phyloP scores from a whole-genome alignment of 2,329 filamentous ascomycete genomes.

The Colletotrichum liriopes region DNA sequence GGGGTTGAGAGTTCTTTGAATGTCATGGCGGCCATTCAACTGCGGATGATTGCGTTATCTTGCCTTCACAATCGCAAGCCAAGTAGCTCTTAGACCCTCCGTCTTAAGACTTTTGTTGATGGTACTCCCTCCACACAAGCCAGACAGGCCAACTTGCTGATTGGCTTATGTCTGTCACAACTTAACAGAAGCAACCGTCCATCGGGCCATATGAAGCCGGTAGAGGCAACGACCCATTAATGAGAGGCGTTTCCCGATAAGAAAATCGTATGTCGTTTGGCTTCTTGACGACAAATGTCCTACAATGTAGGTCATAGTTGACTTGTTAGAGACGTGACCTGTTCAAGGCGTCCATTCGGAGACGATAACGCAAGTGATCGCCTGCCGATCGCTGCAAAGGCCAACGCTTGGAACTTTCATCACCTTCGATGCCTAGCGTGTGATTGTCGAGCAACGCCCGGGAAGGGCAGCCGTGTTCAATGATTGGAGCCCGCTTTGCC shows the following conservation, averaged over 20 bases:
- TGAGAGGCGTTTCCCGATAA: not conserved
- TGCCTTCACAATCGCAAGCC: not conserved
- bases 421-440: not conserved
- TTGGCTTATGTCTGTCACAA: not conserved
- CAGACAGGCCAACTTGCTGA: not conserved
- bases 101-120: not conserved
- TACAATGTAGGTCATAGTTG: conserved; percentile 3
- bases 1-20: not conserved
- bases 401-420: conserved; percentile 4
- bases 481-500: conserved; percentile 7
- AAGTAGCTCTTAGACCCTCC: not conserved
- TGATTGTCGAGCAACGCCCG: conserved; percentile 11
- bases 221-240: not conserved
- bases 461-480: conserved; percentile 10
- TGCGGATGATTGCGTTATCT: not conserved
- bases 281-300: not conserved
- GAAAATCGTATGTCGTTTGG: not conserved
- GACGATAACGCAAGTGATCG: conserved; percentile 33
- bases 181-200: not conserved
- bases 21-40: not conserved
- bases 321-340: conserved; percentile 9
- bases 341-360: not conserved
- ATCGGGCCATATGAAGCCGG: conserved; percentile 1
- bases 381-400: conserved; percentile 29
- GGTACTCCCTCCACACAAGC: not conserved